Conservation (phyloP, 2,329 filamentous ascomycete species). For the Fusarium buharicum region DNA sequence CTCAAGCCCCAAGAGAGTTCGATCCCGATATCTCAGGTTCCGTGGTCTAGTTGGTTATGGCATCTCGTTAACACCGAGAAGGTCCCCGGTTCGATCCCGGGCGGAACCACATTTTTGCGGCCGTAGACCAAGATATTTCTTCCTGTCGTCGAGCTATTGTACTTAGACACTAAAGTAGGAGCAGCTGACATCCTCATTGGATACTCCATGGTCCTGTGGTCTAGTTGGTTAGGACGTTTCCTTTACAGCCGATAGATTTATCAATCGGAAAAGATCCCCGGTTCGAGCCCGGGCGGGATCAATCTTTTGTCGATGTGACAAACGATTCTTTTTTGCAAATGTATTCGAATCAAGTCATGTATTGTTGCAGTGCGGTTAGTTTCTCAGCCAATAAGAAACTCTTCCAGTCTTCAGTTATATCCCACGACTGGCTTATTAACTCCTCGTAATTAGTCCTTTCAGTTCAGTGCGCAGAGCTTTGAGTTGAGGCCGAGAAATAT, state of each 20-base stretch:
- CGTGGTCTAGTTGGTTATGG: conserved; percentile 43
- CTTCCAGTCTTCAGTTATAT: too few species aligned
- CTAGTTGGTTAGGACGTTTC: conserved; percentile 43
- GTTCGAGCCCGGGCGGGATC: conserved; percentile 43
- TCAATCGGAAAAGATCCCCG: conserved; percentile 36
- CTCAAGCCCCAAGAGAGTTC: not conserved
- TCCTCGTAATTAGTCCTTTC: too few species aligned
- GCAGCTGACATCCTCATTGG: not conserved
- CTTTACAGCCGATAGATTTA: conserved; percentile 28
- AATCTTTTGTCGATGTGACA: conserved; percentile 3
- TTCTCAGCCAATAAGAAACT: too few species aligned
- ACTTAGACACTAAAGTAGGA: accelerated
- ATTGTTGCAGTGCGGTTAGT: too few species aligned
- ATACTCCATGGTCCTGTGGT: conserved; percentile 33
- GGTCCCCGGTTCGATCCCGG: conserved; percentile 39
- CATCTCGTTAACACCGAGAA: conserved; percentile 42
- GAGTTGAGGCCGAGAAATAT: too few species aligned
- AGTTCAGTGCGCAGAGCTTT: too few species aligned
- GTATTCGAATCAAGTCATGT: too few species aligned
- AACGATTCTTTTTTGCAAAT: accelerated
- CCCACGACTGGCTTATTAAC: too few species aligned
- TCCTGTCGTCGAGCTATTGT: not conserved
- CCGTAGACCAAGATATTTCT: too few species aligned
- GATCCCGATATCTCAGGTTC: conserved; percentile 11
- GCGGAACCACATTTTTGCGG: conserved; percentile 35